A percentile compares a stretch with the other conserved stretches of the same genome.
Conservation (phyloP, 257 asterid species). For the Solanum sejunctum region DNA sequence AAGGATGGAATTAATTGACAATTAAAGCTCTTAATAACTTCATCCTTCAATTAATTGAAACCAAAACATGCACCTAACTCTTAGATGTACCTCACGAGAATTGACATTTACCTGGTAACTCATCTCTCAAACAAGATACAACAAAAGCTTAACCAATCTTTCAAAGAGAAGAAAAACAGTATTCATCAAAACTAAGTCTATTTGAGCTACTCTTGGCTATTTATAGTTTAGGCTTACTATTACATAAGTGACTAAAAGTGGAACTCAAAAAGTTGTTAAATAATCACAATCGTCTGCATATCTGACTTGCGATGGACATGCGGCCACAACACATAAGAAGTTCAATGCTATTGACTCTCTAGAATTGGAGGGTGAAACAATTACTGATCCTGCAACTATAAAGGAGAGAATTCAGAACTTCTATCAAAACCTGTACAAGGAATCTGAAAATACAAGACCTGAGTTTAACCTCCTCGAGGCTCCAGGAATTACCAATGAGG, state of each 20-base stretch:
- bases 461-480: too few species aligned
- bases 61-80: not conserved
- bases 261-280: not conserved
- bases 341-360: too few species aligned
- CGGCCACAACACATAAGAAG: too few species aligned
- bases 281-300: not conserved
- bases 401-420: too few species aligned
- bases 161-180: not conserved
- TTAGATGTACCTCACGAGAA: not conserved
- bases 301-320: not conserved
- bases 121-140: not conserved
- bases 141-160: not conserved
- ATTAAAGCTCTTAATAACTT: not conserved
- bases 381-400: too few species aligned
- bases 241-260: not conserved
- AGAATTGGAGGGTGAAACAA: too few species aligned
- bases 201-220: not conserved
- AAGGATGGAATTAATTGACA: not conserved
- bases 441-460: too few species aligned
- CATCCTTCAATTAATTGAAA: not conserved
- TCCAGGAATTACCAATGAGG: too few species aligned
- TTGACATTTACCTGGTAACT: not conserved
- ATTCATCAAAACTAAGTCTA: not conserved
- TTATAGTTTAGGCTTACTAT: not conserved
- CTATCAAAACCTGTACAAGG: too few species aligned